Evolutionary conservation across 345 rosid genomes (phyloP).

Genomic region (Raphanus raphanistrum): DNA sequence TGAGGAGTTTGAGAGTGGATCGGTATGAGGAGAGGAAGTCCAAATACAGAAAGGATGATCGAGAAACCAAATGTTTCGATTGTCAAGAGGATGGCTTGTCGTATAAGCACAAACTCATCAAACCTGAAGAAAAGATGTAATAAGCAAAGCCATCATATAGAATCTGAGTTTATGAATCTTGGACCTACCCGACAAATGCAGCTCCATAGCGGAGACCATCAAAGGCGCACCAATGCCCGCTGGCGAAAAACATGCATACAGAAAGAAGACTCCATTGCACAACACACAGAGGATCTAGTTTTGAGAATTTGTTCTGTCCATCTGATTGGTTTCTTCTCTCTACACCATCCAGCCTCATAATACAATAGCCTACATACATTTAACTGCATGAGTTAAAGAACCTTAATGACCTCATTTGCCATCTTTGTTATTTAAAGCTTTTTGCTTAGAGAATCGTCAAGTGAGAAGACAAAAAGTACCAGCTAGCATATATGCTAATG

Average conservation of each 20-base stretch:
- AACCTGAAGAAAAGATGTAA: conserved; percentile 56
- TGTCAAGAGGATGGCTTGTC: conserved; percentile 87
- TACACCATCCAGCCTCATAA: conserved; percentile 56
- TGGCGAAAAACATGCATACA: conserved; percentile 74
- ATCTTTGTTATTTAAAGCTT: conserved; percentile 5
- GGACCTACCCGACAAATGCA: conserved; percentile 89
- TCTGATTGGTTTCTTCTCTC: conserved; percentile 39
- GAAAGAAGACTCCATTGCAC: conserved; percentile 84
- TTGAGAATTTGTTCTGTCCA: conserved; percentile 31
- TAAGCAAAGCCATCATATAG: conserved; percentile 16
- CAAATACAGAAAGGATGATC: conserved; percentile 70
- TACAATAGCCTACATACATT: conserved; percentile 73
- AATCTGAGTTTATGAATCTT: not conserved
- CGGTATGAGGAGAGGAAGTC: conserved; percentile 63
- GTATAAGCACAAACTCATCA: conserved; percentile 81
- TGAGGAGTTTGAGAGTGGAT: conserved; percentile 31
- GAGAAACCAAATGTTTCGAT: conserved; percentile 92
- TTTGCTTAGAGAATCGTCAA: not conserved
- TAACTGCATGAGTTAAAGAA: conserved; percentile 1
- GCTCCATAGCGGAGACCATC: conserved; percentile 96
- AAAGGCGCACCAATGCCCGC: conserved; percentile 99
- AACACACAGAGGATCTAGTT: conserved; percentile 59
- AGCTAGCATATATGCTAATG: conserved; percentile 63
- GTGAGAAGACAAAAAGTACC: conserved; percentile 44
- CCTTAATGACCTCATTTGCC: not conserved